These are phyloP conservation scores for Rutstroemia sp. DNA, from an alignment of 2,329 filamentous ascomycete genomes.

Conservation along the genomic window DNA sequence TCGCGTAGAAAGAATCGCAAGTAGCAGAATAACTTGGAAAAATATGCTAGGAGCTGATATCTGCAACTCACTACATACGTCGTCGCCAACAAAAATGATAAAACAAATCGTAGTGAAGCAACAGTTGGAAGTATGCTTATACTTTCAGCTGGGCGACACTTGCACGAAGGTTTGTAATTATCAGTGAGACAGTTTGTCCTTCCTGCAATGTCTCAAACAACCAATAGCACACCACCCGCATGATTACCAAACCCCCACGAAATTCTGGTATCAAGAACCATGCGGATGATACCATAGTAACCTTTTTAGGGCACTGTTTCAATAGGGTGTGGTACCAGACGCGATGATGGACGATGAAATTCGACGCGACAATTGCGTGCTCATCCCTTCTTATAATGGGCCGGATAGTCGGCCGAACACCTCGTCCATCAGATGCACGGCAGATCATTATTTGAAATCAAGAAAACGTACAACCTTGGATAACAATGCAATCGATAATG, in stretches of 20 bases:
- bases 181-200: neutral
- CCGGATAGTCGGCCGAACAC: neutral
- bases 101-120: neutral
- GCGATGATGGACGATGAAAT: neutral
- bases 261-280: neutral
- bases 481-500: neutral
- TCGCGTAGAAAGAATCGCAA: neutral
- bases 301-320: neutral
- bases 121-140: too few relatives aligned
- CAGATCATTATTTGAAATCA: neutral
- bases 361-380: conserved; percentile 8
- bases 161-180: too few relatives aligned
- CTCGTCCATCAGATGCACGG: too few relatives aligned
- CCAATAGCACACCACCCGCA: neutral
- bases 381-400: neutral
- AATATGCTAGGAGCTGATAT: neutral
- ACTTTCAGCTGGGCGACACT: too few relatives aligned
- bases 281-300: neutral
- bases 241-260: neutral
- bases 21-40: neutral
- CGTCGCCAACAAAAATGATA: neutral
- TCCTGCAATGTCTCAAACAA: neutral
- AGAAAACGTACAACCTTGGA: neutral
- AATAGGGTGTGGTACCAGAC: neutral
- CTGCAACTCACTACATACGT: too few relatives aligned